Conservation (phyloP, 768 basidiomycete genomes). For the Cystobasidiopsis lactophilus region DNA sequence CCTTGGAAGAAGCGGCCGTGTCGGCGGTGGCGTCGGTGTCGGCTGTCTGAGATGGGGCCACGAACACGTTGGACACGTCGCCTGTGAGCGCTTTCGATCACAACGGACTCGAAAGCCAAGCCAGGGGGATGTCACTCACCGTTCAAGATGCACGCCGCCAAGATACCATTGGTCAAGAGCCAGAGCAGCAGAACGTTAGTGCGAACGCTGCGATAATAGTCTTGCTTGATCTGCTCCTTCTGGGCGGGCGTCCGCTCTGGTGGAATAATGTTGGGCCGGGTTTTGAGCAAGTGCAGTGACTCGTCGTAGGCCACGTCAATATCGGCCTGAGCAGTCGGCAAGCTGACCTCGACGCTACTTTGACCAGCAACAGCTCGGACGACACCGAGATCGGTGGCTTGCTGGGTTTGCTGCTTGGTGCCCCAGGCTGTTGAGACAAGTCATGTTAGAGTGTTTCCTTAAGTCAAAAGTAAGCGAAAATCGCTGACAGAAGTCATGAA, state of each 20-base stretch:
- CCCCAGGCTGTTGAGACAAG: conserved; percentile 9
- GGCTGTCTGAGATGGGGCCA: too few species aligned
- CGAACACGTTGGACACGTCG: too few species aligned
- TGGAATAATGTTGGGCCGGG: conserved; percentile 21
- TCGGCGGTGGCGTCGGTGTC: too few species aligned
- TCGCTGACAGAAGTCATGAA: conserved; percentile 25
- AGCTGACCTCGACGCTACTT: conserved; percentile 14
- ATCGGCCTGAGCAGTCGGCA: conserved; percentile 19
- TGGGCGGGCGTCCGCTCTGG: conserved; percentile 16
- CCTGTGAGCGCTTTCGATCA: too few species aligned
- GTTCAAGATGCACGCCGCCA: too few species aligned
- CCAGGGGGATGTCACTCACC: too few species aligned
- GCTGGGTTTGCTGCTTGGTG: conserved; percentile 15
- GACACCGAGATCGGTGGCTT: conserved; percentile 19
- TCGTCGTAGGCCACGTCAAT: conserved; percentile 61
- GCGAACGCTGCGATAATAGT: conserved; percentile 70
- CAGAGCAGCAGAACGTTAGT: conserved; percentile 61
- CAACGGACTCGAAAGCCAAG: too few species aligned
- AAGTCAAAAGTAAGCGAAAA: neutral
- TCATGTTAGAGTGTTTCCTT: neutral
- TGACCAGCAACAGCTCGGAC: conserved; percentile 9
- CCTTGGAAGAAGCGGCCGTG: too few species aligned
- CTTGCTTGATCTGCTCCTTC: conserved; percentile 26
- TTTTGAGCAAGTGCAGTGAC: conserved; percentile 39
- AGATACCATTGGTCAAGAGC: conserved; percentile 24